Conservation (phyloP, 2,329 filamentous ascomycete genomes). For the Westerdykella ornata region DNA sequence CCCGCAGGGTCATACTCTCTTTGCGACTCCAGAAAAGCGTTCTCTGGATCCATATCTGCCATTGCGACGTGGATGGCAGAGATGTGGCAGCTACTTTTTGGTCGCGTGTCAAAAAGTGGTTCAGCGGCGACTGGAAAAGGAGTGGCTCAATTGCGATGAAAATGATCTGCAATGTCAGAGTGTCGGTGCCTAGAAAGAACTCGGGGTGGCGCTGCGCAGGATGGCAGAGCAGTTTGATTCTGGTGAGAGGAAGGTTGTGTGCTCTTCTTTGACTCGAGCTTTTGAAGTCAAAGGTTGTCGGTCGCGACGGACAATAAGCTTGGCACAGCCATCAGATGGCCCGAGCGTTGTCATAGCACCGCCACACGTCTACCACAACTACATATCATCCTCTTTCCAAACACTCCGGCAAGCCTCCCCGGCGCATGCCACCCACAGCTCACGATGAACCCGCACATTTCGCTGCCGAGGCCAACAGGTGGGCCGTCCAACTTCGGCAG, state of each 20-base stretch:
- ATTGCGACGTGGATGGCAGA: neutral
- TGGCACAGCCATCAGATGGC: neutral
- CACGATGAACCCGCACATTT: conserved; percentile 55
- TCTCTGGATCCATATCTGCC: conserved; percentile 48
- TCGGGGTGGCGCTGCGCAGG: too few relatives aligned
- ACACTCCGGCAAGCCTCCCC: neutral
- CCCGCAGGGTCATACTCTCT: conserved; percentile 38
- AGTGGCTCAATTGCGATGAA: too few relatives aligned
- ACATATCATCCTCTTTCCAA: too few relatives aligned
- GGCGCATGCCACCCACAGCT: neutral
- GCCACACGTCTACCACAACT: too few relatives aligned
- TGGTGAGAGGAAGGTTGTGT: too few relatives aligned
- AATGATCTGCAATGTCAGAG: too few relatives aligned
- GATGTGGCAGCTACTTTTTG: neutral
- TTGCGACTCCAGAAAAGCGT: conserved; percentile 49
- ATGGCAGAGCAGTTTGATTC: too few relatives aligned
- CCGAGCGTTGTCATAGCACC: neutral
- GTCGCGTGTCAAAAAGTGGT: neutral
- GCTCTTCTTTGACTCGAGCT: neutral
- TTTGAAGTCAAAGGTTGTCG: neutral
- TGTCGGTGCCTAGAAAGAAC: too few relatives aligned
- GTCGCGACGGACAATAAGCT: conserved; percentile 12
- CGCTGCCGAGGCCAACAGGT: conserved; percentile 53
- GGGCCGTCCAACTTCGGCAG: conserved; percentile 48
- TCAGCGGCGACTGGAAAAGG: neutral